These are phyloP conservation scores for Phyllosticta capitalensis DNA, from an alignment of 2,329 filamentous ascomycete genomes.

Conservation along the genomic window DNA sequence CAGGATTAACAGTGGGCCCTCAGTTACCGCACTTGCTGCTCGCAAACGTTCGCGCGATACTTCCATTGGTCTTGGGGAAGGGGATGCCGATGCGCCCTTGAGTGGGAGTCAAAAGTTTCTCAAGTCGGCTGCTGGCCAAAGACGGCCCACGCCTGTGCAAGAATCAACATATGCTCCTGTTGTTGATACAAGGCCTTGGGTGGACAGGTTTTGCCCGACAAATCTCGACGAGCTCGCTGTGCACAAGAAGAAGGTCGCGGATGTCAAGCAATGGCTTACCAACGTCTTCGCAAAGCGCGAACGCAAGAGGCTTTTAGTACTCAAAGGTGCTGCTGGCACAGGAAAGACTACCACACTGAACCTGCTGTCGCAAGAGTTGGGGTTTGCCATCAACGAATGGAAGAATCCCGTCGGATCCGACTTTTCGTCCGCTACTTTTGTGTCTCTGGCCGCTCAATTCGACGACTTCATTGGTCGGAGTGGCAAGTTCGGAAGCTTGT, in stretches of 20 bases:
- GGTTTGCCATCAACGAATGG: constrained; percentile 78
- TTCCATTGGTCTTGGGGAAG: constrained; percentile 12
- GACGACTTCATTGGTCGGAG: constrained; percentile 83
- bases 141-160: constrained; percentile 21
- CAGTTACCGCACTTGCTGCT: constrained; percentile 18
- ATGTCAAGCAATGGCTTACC: constrained; percentile 76
- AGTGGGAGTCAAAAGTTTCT: constrained; percentile 36
- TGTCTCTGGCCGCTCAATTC: constrained; percentile 70
- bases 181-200: constrained; percentile 68
- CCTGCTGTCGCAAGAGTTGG: constrained; percentile 68
- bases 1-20: not conserved
- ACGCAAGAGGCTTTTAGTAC: constrained; percentile 62
- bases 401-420: constrained; percentile 64
- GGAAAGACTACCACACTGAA: constrained; percentile 86
- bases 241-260: constrained; percentile 85
- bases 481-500: constrained; percentile 60
- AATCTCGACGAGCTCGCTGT: constrained; percentile 80
- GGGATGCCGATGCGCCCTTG: constrained; percentile 15
- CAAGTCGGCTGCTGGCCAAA: constrained; percentile 27
- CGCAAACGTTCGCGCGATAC: constrained; percentile 19
- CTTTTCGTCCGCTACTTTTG: constrained; percentile 50
- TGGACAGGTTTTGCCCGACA: constrained; percentile 68
- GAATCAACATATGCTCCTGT: constrained; percentile 16
- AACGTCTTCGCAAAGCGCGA: constrained; percentile 55
- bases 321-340: constrained; percentile 84